These are phyloP conservation scores for Acacia pycnantha DNA, from an alignment of 331 rosid genomes.

Conservation along the genomic window DNA sequence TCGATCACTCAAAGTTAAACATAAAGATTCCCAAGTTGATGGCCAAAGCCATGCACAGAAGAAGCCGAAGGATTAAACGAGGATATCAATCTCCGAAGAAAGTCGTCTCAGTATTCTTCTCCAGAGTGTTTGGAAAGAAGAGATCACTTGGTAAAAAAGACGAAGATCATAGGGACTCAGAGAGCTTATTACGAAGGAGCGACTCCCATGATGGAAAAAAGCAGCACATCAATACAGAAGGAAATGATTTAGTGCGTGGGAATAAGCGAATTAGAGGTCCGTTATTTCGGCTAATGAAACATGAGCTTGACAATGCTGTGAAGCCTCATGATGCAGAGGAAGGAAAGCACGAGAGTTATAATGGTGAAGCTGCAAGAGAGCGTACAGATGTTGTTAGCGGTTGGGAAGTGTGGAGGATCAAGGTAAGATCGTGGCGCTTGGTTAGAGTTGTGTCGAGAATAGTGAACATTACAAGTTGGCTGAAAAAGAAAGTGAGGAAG, in stretches of 20 bases:
- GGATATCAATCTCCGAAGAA: neutral
- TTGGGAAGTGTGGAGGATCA: conserved; percentile 11
- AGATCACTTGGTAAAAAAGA: conserved; percentile 24
- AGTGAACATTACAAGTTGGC: conserved; percentile 9
- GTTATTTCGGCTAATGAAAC: conserved; percentile 26
- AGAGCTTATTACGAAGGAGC: neutral
- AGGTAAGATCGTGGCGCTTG: conserved; percentile 29
- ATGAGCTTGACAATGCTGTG: conserved; percentile 7
- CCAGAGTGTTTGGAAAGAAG: conserved; percentile 10
- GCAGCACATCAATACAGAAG: neutral
- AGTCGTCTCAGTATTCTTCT: neutral
- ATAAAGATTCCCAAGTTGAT: conserved; percentile 38
- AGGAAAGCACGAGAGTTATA: conserved; percentile 13
- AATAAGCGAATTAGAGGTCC: conserved; percentile 6
- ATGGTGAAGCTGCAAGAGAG: neutral
- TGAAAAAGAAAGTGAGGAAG: conserved; percentile 23
- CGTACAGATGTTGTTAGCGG: neutral
- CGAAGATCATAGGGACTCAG: neutral
- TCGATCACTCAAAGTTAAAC: conserved; percentile 27
- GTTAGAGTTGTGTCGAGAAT: conserved; percentile 26
- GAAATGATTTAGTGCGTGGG: neutral
- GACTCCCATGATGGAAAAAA: neutral
- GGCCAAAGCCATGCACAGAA: conserved; percentile 31
- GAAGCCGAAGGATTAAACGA: conserved; percentile 2
- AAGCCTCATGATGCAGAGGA: neutral